Evolutionary conservation across 2,329 filamentous ascomycete genomes (phyloP).

Genomic region (Neoscytalidium dimidiatum): DNA sequence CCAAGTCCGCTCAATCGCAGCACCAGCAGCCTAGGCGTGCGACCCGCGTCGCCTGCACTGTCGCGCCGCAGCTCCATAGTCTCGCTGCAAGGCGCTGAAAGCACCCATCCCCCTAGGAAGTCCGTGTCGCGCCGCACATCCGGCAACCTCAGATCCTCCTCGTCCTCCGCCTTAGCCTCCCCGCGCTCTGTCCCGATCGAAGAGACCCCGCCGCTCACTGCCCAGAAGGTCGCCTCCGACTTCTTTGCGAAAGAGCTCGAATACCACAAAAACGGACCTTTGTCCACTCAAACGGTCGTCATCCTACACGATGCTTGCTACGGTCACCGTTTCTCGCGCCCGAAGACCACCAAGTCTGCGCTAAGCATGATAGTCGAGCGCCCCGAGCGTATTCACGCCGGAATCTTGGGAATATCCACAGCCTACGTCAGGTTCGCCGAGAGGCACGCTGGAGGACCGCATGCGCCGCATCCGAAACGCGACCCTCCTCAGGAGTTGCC

Average conservation of each 20-base stretch:
- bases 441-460: conserved; percentile 69
- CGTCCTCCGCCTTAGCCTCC: conserved; percentile 37
- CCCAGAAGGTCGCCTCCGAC: conserved; percentile 63
- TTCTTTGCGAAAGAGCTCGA: conserved; percentile 71
- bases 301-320: conserved; percentile 93
- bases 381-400: conserved; percentile 85
- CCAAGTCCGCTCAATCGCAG: conserved; percentile 43
- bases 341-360: conserved; percentile 70
- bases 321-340: conserved; percentile 86
- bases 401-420: conserved; percentile 76
- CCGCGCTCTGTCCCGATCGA: conserved; percentile 41
- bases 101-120: conserved; percentile 36
- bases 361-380: conserved; percentile 87
- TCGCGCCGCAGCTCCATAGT: conserved; percentile 22
- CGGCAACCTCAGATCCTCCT: conserved; percentile 39
- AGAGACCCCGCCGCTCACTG: conserved; percentile 48
- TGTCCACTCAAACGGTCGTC: conserved; percentile 67
- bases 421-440: conserved; percentile 91
- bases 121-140: conserved; percentile 45
- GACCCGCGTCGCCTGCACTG: conserved; percentile 44
- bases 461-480: conserved; percentile 66
- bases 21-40: conserved; percentile 44
- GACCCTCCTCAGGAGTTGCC: conserved; percentile 65
- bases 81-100: conserved; percentile 13
- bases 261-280: conserved; percentile 49